Base-by-base conservation (phyloP, 2,329 filamentous ascomycete genomes). In the Pochonia chlamydosporia region DNA sequence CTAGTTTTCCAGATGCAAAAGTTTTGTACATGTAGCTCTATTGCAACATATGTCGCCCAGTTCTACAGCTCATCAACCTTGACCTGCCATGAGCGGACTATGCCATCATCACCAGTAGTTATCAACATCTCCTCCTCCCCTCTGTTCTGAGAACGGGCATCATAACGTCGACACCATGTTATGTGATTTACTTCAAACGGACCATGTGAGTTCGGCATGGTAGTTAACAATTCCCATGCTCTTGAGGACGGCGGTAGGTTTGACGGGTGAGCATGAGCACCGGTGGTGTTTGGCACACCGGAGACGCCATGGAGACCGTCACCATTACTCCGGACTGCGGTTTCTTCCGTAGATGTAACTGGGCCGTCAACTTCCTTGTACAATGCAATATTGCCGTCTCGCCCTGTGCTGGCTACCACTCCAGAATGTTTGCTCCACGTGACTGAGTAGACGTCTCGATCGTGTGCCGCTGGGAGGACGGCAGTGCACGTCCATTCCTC, bases 181-280 rank as follows among this genome's bases (percentile, higher is more conserved):
- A 93, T 78, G 65, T 96, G 90, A 60, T 99, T 99, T 53, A 97
- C 78, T 68, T 99, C 93, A 61, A 92, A 96, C 3, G 95, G 88
- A 1, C 89, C 91, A 63, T 99, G 93, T 2, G 85, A 88, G 28
- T 84, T 84, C 41, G 84, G 75, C 1, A 87, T 62, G n/a, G 79
- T 78, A 0, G 82, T 80, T 14, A 95, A 60, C 3, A 92, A 67
- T 6, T 75, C 73, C 93, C 93, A 97, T 10, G 35, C 24, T 5
- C 18, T 26, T 11, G 44, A 13, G 7, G 42, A 36, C 50, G 79
- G 75, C 1, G 76, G 79, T 39, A 63, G 53, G 26, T 40, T 50
- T 8, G 52, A 40, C 1, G 39, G 23, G 14, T 43, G 37, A 5
- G 33, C 44, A 21, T 49, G 14, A 10, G 16, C 20, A n/a, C n/a